A percentile compares a stretch with the other conserved stretches of the same genome.
These are phyloP conservation scores for Pythium monospermum DNA, from an alignment of 352 stramenopile genomes.

Conservation along the genomic window DNA sequence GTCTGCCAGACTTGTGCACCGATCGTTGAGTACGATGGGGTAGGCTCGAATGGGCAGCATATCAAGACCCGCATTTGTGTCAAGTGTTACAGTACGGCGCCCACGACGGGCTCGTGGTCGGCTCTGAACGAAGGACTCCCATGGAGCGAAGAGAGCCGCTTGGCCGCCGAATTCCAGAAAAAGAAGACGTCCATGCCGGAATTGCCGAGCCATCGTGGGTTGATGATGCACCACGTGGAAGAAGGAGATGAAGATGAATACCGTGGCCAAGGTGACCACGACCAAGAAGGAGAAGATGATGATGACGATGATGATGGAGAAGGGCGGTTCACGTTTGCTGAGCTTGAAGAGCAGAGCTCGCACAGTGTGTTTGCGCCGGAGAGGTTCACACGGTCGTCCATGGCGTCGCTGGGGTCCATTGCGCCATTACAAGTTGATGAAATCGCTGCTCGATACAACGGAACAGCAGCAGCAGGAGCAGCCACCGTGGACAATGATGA, in stretches of 20 bases:
- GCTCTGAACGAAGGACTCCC: constrained; percentile 7
- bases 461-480: too few relatives aligned
- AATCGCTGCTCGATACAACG: constrained; percentile 13
- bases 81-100: constrained; percentile 41
- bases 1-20: constrained; percentile 69
- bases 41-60: constrained; percentile 18
- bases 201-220: constrained; percentile 2
- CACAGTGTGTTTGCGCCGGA: constrained; percentile 23
- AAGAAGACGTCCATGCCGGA: constrained; percentile 10
- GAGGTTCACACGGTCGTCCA: constrained; percentile 20
- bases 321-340: constrained; percentile 20
- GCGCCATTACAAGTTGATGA: constrained; percentile 16
- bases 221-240: constrained; percentile 8
- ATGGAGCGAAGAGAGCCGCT: constrained; percentile 21
- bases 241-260: too few relatives aligned
- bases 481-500: constrained; percentile 6
- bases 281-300: not conserved
- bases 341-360: constrained; percentile 23
- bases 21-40: constrained; percentile 37
- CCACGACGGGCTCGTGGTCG: constrained; percentile 15
- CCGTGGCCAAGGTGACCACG: too few relatives aligned
- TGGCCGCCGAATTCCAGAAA: not conserved
- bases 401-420: constrained; percentile 16
- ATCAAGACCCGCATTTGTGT: constrained; percentile 57
- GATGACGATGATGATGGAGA: constrained; percentile 11